These are phyloP conservation scores for Lantana camara DNA, from an alignment of 257 asterid species.

Conservation along the genomic window DNA sequence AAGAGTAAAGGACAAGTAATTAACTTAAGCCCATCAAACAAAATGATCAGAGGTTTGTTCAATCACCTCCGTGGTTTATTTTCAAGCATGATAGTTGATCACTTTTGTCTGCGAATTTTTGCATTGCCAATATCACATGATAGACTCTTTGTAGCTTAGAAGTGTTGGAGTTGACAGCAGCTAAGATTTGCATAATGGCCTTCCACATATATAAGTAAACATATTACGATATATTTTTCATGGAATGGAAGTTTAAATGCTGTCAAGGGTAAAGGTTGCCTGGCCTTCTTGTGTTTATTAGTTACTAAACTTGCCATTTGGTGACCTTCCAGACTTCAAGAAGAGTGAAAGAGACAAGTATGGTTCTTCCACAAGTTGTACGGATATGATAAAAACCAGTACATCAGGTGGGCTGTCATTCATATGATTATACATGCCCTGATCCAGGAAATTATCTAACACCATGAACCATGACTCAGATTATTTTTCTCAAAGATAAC, in stretches of 20 bases:
- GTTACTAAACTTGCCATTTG: slow-evolving; percentile 18
- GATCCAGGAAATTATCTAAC: slow-evolving; percentile 1
- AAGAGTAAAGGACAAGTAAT: slow-evolving; percentile 38
- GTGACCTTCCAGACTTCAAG: slow-evolving; percentile 81
- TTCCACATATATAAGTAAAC: background rate
- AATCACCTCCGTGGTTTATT: slow-evolving; percentile 22
- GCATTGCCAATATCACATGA: slow-evolving; percentile 11
- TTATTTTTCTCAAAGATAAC: slow-evolving; percentile 2
- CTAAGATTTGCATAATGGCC: slow-evolving; percentile 11
- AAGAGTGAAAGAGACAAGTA: slow-evolving; percentile 56
- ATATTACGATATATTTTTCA: slow-evolving; percentile 1
- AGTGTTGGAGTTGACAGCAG: slow-evolving; percentile 22
- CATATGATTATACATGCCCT: background rate
- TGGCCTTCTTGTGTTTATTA: slow-evolving; percentile 13
- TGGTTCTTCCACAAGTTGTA: slow-evolving; percentile 55
- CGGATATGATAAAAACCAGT: slow-evolving; percentile 44
- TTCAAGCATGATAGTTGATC: background rate
- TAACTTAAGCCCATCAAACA: slow-evolving; percentile 80
- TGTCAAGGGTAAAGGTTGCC: slow-evolving; percentile 1
- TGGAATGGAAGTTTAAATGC: slow-evolving; percentile 13
- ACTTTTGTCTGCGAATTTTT: background rate
- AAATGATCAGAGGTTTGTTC: slow-evolving; percentile 70
- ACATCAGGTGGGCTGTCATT: slow-evolving; percentile 48
- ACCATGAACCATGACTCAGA: slow-evolving; percentile 14
- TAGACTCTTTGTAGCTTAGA: slow-evolving; percentile 7